Percentiles rank a stretch among this genome's conserved stretches.
Evolutionary conservation across 1,284 basidiomycete genomes (phyloP).

Genomic region (Sanghuangporus weigelae): DNA sequence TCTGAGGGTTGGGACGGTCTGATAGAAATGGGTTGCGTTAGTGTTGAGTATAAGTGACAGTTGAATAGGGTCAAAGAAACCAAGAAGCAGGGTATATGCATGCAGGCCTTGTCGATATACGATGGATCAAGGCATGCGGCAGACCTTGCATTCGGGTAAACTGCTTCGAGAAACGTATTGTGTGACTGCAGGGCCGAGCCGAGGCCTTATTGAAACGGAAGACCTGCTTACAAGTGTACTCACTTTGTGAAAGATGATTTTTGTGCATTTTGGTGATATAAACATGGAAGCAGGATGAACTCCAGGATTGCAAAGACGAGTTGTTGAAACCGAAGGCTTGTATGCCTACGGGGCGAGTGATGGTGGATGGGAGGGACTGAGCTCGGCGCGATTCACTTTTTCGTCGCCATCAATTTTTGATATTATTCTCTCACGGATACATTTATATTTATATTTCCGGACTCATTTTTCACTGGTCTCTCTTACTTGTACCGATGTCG

Average conservation of each 20-base stretch:
- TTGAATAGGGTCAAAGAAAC: not conserved
- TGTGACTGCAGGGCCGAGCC: constrained; percentile 19
- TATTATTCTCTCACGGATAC: not conserved
- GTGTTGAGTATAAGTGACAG: not conserved
- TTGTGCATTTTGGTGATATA: constrained; percentile 42
- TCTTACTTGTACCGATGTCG: constrained; percentile 1
- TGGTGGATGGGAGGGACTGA: constrained; percentile 7
- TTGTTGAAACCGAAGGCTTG: constrained; percentile 17
- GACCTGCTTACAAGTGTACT: constrained; percentile 22
- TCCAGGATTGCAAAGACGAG: constrained; percentile 40
- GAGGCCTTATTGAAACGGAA: not conserved
- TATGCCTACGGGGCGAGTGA: constrained; percentile 13
- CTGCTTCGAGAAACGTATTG: constrained; percentile 22
- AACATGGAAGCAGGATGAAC: constrained; percentile 43
- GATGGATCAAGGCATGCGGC: constrained; percentile 23
- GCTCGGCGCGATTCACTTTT: not conserved
- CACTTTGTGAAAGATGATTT: constrained; percentile 41
- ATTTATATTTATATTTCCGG: not conserved
- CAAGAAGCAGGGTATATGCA: constrained; percentile 10
- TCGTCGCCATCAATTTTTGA: constrained; percentile 7
- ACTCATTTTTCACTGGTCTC: not conserved
- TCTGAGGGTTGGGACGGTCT: constrained; percentile 54
- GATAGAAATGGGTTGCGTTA: constrained; percentile 9
- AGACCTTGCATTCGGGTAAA: constrained; percentile 27
- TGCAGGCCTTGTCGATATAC: constrained; percentile 4